A percentile compares a stretch with the other conserved stretches of the same genome.
Conservation (phyloP, 495 filamentous ascomycete genomes). For the Monascus purpureus region DNA sequence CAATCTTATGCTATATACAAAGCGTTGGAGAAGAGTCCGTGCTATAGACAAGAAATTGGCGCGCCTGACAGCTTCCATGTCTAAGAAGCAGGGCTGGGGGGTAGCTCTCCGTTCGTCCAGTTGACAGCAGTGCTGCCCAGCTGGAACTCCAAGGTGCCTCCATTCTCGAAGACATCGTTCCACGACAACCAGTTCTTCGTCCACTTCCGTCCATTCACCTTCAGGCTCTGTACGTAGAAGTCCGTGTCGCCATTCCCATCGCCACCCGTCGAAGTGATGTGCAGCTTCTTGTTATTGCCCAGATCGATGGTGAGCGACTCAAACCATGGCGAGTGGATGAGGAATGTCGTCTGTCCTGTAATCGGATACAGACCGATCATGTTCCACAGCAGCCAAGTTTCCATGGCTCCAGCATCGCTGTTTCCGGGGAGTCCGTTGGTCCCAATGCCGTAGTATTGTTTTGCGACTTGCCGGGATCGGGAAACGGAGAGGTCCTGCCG, state of each 20-base stretch:
- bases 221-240: conserved; percentile 31
- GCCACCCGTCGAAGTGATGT: conserved; percentile 30
- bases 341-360: conserved; percentile 39
- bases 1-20: too few relatives aligned
- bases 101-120: conserved; percentile 36
- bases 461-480: conserved; percentile 22
- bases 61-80: too few relatives aligned
- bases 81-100: conserved; percentile 37
- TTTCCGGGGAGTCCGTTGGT: conserved; percentile 39
- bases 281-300: conserved; percentile 26
- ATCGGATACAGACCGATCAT: conserved; percentile 47
- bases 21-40: too few relatives aligned
- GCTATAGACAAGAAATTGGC: too few relatives aligned
- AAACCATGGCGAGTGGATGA: conserved; percentile 45
- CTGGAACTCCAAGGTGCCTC: conserved; percentile 41
- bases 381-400: conserved; percentile 46
- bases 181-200: conserved; percentile 38
- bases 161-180: conserved; percentile 39
- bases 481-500: conserved; percentile 39
- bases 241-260: conserved; percentile 23
- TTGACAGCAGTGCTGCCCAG: conserved; percentile 27
- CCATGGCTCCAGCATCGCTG: conserved; percentile 45
- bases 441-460: conserved; percentile 22
- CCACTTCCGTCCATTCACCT: conserved; percentile 19
- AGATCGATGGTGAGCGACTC: conserved; percentile 34